Conservation (phyloP, 805 yeast species). For the Candida nitratophila region DNA sequence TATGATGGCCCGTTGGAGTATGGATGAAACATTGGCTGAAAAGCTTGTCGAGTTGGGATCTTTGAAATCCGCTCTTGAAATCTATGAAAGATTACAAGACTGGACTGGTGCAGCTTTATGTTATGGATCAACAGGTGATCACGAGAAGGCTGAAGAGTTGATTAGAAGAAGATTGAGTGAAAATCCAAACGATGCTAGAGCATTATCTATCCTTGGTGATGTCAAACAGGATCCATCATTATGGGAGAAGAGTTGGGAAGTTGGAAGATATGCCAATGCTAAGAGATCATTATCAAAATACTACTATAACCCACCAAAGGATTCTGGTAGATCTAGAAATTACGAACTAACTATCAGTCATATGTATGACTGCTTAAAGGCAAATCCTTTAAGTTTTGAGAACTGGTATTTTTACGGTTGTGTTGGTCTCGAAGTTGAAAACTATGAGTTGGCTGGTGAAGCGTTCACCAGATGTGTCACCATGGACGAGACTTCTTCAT, state of each 20-base stretch:
- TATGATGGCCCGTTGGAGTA: conserved; percentile 73
- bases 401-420: conserved; percentile 95
- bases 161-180: conserved; percentile 44
- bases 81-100: conserved; percentile 72
- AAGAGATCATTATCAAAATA: conserved; percentile 75
- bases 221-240: conserved; percentile 63
- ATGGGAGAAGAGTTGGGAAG: conserved; percentile 86
- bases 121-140: conserved; percentile 78
- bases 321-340: conserved; percentile 45
- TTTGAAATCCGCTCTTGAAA: conserved; percentile 79
- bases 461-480: conserved; percentile 90
- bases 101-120: conserved; percentile 84
- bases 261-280: conserved; percentile 78
- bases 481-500: conserved; percentile 70
- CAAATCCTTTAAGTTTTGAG: conserved; percentile 66
- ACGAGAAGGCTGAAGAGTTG: conserved; percentile 54
- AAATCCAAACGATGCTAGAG: conserved; percentile 74
- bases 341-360: conserved; percentile 51
- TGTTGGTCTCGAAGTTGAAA: conserved; percentile 66
- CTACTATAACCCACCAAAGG: conserved; percentile 57
- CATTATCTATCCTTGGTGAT: conserved; percentile 81
- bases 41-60: conserved; percentile 81
- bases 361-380: conserved; percentile 65
- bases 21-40: conserved; percentile 81
- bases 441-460: conserved; percentile 75